Base-by-base conservation (phyloP, 306 rosid species). In the Begonia fuchsioides region DNA sequence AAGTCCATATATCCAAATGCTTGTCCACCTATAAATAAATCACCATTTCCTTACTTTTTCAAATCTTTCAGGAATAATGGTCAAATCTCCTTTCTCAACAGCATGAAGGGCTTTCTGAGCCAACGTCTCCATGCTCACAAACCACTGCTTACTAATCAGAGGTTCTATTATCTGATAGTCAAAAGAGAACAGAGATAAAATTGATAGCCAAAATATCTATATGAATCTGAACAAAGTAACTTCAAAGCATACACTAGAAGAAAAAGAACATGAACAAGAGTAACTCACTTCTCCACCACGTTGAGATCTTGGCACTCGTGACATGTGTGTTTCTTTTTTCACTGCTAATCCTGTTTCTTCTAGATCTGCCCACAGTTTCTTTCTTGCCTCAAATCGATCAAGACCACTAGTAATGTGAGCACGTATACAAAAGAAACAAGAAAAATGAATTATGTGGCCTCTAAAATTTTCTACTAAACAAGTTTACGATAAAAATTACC, bases 201-300 rank as follows among this genome's bases (percentile, higher is more conserved):
- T 26, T 4, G 4, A 26, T 26, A 8, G 35, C 35, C 15, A 55
- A 35, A 14, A 17, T 44, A 52, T 20, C 17, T 26, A 26, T 0
- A 26, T 8, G 63, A 18, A 66, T 32, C 35, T 43, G 43, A 49
- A 48, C 57, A 15, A 50, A 43, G 55, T 43, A 62, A 51, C 46
- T 44, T 19, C 53, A 45, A 66, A 45, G 62, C 44, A 49, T 32
- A 35, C 14, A 15, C 0, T 20, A 20, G 32, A 61, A 47, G n/a
- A 10, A 41, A 41, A 10, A 19, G 9, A 46, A 53, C 26, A 12
- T 14, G 41, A 40, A 43, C 32, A 53, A 40, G 19, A 38, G 13
- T 48, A 54, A 76, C 80, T 83, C 69, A 88, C 97, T 72, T 83
- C 97, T 66, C 97, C 97, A 49, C 97, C 97, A 59, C 97, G 97